These are phyloP conservation scores for Emiliania huxleyi DNA, from an alignment of 78 protist genomes.

Conservation along the genomic window DNA sequence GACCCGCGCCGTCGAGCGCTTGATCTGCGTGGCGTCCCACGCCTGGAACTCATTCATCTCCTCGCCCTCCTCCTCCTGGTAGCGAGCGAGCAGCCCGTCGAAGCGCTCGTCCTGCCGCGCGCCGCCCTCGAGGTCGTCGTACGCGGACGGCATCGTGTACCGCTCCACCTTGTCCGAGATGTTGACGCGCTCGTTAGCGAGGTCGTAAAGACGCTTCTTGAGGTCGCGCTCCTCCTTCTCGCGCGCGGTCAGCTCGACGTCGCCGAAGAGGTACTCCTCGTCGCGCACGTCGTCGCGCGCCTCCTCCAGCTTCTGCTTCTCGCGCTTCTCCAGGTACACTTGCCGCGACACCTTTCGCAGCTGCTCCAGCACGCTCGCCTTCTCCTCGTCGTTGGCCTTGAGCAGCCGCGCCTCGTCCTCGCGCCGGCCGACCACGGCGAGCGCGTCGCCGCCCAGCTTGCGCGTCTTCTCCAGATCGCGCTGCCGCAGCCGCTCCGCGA, in stretches of 20 bases:
- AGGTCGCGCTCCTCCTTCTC: slow-evolving; percentile 66
- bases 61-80: slow-evolving; percentile 15
- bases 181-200: slow-evolving; percentile 58
- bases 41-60: slow-evolving; percentile 71
- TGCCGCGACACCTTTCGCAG: slow-evolving; percentile 8
- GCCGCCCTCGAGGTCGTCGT: slow-evolving; percentile 21
- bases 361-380: slow-evolving; percentile 31
- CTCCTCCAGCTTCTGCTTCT: slow-evolving; percentile 4
- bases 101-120: not conserved
- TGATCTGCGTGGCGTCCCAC: slow-evolving; percentile 35
- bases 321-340: slow-evolving; percentile 37
- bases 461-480: slow-evolving; percentile 31
- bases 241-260: slow-evolving; percentile 53
- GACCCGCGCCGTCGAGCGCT: slow-evolving; percentile 20
- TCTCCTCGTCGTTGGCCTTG: not conserved
- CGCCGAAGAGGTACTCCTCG: slow-evolving; percentile 65
- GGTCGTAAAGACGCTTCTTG: slow-evolving; percentile 59
- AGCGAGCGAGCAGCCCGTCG: slow-evolving; percentile 40
- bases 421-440: not conserved
- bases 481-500: slow-evolving; percentile 47
- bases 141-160: slow-evolving; percentile 54
- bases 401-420: not conserved
- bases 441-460: not conserved
- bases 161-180: not conserved
- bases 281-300: slow-evolving; percentile 22